Evolutionary conservation across 495 filamentous ascomycete species (phyloP).

Genomic region (Halenospora varia): DNA sequence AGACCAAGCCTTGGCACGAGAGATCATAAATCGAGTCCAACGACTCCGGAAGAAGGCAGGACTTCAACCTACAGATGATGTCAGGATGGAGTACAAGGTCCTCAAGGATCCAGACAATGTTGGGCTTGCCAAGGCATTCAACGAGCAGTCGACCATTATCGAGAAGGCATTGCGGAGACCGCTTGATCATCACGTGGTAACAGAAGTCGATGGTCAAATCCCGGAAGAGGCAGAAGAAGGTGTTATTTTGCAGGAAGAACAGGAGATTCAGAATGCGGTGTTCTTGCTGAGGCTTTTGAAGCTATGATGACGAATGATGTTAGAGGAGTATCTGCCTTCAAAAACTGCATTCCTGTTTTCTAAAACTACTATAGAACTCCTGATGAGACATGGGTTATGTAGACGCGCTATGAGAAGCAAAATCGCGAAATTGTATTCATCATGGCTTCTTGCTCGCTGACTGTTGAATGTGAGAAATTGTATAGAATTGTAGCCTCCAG

Average conservation of each 20-base stretch:
- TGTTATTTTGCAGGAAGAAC: slow-evolving; percentile 79
- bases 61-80: slow-evolving; percentile 74
- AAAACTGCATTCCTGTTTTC: not conserved
- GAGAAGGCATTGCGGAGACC: slow-evolving; percentile 78
- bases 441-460: slow-evolving; percentile 41
- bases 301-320: slow-evolving; percentile 40
- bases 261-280: slow-evolving; percentile 82
- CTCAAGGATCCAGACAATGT: slow-evolving; percentile 72
- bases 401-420: not conserved
- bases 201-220: slow-evolving; percentile 59
- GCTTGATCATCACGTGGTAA: slow-evolving; percentile 67
- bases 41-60: slow-evolving; percentile 78
- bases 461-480: slow-evolving; percentile 26
- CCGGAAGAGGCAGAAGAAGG: slow-evolving; percentile 51
- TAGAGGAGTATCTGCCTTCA: not conserved
- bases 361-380: not conserved
- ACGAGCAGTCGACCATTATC: slow-evolving; percentile 60
- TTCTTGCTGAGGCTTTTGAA: slow-evolving; percentile 81
- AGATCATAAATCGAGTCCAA: slow-evolving; percentile 82
- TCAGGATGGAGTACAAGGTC: slow-evolving; percentile 79
- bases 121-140: slow-evolving; percentile 71
- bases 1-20: slow-evolving; percentile 71
- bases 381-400: not conserved
- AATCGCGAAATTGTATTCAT: slow-evolving; percentile 11
- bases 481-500: no score